phyloP scores from a whole-genome alignment of 1,284 basidiomycete species.

The Apiotrichum gamsii region DNA sequence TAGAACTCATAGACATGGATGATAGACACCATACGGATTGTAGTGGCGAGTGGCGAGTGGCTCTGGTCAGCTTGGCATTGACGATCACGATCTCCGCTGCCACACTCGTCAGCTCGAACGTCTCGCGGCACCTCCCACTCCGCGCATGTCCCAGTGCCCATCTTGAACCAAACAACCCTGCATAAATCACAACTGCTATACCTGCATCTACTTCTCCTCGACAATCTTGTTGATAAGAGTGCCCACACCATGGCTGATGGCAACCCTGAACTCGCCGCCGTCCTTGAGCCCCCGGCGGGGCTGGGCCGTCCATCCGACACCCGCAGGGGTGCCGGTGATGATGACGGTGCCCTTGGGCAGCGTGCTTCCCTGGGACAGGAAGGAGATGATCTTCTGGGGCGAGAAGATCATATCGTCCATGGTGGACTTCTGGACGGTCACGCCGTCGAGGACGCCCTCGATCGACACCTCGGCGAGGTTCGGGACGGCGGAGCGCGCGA shows the following conservation, averaged over 20 bases:
- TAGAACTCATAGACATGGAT: no score
- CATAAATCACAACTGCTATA: no score
- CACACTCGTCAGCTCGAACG: no score
- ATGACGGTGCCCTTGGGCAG: slow-evolving; percentile 74
- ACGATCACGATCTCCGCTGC: no score
- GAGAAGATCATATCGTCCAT: slow-evolving; percentile 48
- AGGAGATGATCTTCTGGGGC: slow-evolving; percentile 52
- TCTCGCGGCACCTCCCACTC: no score
- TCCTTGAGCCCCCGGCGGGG: slow-evolving; percentile 38
- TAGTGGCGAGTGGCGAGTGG: no score
- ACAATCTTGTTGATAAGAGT: slow-evolving; percentile 48
- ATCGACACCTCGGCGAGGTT: slow-evolving; percentile 32
- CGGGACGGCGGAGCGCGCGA: slow-evolving; percentile 25
- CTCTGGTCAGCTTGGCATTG: no score
- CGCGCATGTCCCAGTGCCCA: no score
- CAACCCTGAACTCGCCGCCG: slow-evolving; percentile 47
- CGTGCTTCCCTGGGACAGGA: slow-evolving; percentile 78
- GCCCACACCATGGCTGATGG: slow-evolving; percentile 46
- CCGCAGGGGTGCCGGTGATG: slow-evolving; percentile 55
- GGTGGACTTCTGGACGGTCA: slow-evolving; percentile 40
- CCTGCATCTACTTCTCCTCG: slow-evolving; percentile 35
- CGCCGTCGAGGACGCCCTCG: slow-evolving; percentile 37
- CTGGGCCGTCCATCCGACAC: slow-evolving; percentile 42
- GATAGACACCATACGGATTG: no score
- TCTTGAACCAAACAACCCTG: no score